Percentiles rank a stretch among this genome's conserved stretches.
Conservation (phyloP, 306 rosid species). For the Lablab purpureus region DNA sequence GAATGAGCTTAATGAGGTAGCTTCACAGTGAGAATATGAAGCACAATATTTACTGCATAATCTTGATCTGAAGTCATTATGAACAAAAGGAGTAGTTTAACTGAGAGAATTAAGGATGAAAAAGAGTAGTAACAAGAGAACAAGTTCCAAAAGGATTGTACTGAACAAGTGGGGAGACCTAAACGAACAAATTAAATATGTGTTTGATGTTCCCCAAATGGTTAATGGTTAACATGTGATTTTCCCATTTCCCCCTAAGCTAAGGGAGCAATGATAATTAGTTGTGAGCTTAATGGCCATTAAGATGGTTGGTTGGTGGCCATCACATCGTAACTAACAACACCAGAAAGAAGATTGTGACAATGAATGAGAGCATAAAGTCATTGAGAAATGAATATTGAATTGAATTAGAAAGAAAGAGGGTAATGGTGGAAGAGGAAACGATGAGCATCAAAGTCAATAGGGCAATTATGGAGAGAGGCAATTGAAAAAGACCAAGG, state of each 20-base stretch:
- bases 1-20: too few relatives aligned
- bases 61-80: too few relatives aligned
- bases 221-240: slow-evolving; percentile 29
- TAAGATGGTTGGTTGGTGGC: slow-evolving; percentile 41
- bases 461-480: slow-evolving; percentile 25
- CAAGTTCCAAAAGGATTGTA: not conserved
- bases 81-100: not conserved
- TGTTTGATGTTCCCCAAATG: not conserved
- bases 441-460: slow-evolving; percentile 27
- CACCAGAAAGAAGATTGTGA: not conserved
- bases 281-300: slow-evolving; percentile 41
- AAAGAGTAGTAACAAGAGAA: not conserved
- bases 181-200: slow-evolving; percentile 3
- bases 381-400: not conserved
- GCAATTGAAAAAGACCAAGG: slow-evolving; percentile 12
- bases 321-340: slow-evolving; percentile 42
- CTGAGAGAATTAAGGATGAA: not conserved
- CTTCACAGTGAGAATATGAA: too few relatives aligned
- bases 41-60: too few relatives aligned
- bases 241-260: not conserved
- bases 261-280: slow-evolving; percentile 10
- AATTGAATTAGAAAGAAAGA: not conserved
- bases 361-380: not conserved
- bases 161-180: not conserved
- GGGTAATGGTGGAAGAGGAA: not conserved